Evolutionary conservation across 805 yeast genomes (phyloP).

Genomic region (Metschnikowia reukaufii): DNA sequence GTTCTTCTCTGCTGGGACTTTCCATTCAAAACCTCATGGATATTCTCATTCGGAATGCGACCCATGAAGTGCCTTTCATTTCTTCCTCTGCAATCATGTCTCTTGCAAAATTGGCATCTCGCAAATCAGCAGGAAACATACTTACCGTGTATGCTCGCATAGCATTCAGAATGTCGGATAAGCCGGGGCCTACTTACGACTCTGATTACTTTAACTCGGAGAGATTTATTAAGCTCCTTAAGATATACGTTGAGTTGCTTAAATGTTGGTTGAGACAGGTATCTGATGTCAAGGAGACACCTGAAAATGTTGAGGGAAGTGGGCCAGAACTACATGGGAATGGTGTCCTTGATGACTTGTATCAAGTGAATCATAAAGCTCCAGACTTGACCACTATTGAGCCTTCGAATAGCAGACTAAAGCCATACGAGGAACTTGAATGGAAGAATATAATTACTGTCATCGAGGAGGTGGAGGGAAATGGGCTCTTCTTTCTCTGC

Average conservation of each 20-base stretch:
- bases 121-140: constrained; percentile 66
- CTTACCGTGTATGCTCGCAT: constrained; percentile 74
- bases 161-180: constrained; percentile 79
- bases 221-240: constrained; percentile 59
- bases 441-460: constrained; percentile 78
- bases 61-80: constrained; percentile 63
- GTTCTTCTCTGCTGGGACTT: constrained; percentile 43
- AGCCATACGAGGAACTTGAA: constrained; percentile 61
- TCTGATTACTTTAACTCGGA: constrained; percentile 59
- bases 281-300: constrained; percentile 30
- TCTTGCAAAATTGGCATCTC: constrained; percentile 63
- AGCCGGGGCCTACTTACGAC: constrained; percentile 55
- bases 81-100: constrained; percentile 64
- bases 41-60: constrained; percentile 70
- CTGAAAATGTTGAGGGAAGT: constrained; percentile 15
- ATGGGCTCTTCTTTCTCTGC: constrained; percentile 87
- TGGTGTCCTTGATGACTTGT: constrained; percentile 41
- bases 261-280: constrained; percentile 80
- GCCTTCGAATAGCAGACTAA: constrained; percentile 19
- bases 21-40: constrained; percentile 70
- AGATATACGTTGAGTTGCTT: constrained; percentile 74
- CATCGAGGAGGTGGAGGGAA: constrained; percentile 94
- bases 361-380: constrained; percentile 45
- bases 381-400: constrained; percentile 31
- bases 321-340: constrained; percentile 38